Evolutionary conservation across 208 protist species (phyloP).

Genomic region (Acanthamoeba polyphaga): DNA sequence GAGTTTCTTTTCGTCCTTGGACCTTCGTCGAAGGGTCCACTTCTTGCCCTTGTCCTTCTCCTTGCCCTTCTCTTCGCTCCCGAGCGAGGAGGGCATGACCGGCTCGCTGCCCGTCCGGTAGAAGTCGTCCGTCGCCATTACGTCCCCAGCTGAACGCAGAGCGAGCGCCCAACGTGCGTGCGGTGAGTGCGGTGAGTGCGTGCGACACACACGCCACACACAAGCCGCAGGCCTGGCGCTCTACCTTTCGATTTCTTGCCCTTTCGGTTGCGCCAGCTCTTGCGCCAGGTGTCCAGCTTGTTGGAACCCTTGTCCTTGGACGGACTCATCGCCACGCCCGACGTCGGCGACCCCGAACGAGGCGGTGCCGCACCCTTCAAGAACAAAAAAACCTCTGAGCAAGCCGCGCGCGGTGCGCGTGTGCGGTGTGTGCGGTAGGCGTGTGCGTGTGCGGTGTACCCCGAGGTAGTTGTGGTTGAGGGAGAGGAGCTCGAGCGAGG

Average conservation of each 20-base stretch:
- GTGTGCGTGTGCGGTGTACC: not conserved
- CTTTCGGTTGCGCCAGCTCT: conserved; percentile 46
- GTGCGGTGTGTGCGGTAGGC: too few relatives aligned
- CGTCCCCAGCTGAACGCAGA: not conserved
- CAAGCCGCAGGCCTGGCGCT: too few relatives aligned
- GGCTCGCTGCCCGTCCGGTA: conserved; percentile 5
- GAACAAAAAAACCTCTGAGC: not conserved
- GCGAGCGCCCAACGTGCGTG: not conserved
- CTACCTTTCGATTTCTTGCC: not conserved
- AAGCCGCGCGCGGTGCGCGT: too few relatives aligned
- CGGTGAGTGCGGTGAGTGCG: not conserved
- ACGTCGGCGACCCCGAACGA: not conserved
- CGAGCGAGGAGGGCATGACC: not conserved
- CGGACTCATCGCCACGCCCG: not conserved
- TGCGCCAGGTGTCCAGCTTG: conserved; percentile 51
- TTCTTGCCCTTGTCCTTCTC: conserved; percentile 54
- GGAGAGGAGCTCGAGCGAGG: conserved; percentile 66
- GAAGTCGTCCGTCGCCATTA: conserved; percentile 40
- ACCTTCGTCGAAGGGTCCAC: conserved; percentile 29
- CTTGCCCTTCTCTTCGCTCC: not conserved
- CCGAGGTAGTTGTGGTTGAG: conserved; percentile 71
- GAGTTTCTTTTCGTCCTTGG: conserved; percentile 52
- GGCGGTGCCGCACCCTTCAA: not conserved
- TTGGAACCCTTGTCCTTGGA: conserved; percentile 31
- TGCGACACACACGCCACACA: not conserved